A percentile compares a stretch with the other conserved stretches of the same genome.
These are phyloP conservation scores for Globisporangium spinosum DNA, from an alignment of 352 stramenopile species.

Conservation along the genomic window DNA sequence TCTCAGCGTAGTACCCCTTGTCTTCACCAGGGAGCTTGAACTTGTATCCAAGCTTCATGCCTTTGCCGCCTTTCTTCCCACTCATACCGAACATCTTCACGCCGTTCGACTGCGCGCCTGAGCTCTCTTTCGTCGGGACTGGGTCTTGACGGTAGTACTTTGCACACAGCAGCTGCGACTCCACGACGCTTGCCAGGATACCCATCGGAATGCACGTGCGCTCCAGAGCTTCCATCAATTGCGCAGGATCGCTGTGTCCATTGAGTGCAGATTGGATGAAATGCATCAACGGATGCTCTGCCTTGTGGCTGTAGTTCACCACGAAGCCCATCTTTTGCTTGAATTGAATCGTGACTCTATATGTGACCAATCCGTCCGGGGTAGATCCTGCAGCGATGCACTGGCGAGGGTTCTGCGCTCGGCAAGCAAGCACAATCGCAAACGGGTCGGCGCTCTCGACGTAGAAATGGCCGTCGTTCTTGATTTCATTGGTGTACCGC, in stretches of 20 bases:
- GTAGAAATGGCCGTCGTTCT: constrained; percentile 74
- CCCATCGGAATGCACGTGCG: constrained; percentile 82
- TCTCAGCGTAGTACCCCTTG: constrained; percentile 82
- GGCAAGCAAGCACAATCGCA: constrained; percentile 72
- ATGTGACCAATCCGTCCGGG: constrained; percentile 68
- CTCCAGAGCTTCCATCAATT: constrained; percentile 80
- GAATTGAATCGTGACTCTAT: constrained; percentile 80
- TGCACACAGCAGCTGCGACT: constrained; percentile 78
- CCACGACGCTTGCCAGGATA: constrained; percentile 75
- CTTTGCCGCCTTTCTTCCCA: constrained; percentile 78
- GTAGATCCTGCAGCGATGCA: constrained; percentile 69
- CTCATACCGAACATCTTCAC: constrained; percentile 51
- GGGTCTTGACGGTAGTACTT: constrained; percentile 82
- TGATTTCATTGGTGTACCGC: constrained; percentile 74
- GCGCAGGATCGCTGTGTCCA: constrained; percentile 69
- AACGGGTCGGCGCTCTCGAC: constrained; percentile 85
- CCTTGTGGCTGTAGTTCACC: constrained; percentile 86
- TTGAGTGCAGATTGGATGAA: constrained; percentile 86
- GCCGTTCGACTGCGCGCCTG: constrained; percentile 21
- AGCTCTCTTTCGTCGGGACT: constrained; percentile 35
- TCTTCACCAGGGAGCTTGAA: constrained; percentile 84
- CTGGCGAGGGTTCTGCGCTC: constrained; percentile 63
- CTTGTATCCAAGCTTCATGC: constrained; percentile 87
- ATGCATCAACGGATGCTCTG: constrained; percentile 79
- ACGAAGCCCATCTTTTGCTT: constrained; percentile 88